Evolutionary conservation across 805 yeast species (phyloP), one percentile per base, ranked within the genome.

Genomic region (Wickerhamomyces chaumierensis): DNA sequence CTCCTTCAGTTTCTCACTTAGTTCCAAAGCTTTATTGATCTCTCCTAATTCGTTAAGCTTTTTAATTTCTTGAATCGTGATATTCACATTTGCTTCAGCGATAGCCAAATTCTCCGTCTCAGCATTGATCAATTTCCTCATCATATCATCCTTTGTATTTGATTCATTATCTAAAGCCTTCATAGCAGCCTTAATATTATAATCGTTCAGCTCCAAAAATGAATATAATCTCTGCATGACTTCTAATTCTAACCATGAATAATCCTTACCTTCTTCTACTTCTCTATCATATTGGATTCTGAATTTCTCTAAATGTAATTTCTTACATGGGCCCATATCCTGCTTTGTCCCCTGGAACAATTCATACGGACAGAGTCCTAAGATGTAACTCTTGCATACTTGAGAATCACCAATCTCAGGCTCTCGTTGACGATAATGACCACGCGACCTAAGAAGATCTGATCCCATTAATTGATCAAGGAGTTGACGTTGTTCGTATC

Each of bases 351-450:
- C 84, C 12, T 69, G 68, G 52, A 88, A 83, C 35, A 87, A 56
- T 45, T 87, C 96, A 55, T 82, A 79, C 0, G 95, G 90, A 49
- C 97, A 88, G 8, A 73, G 71, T 0, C 92, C 95, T 14, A 85
- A 84, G n/a, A 88, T 57, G 54, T 78, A 88, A 16, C 82, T 66
- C 54, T 81, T 82, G 59, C 97, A 88, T 6, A 86, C 77, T 34
- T 74, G 64, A 13, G 75, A 68, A 38, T 76, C 79, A 28, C 61
- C 58, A 37, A 79, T 56, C 38, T 68, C 56, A 44, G 62, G 35
- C 60, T 63, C 61, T 58, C 65, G 47, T 53, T 75, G 40, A 56
- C 65, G 52, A 48, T 61, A 43, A 59, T 60, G 44, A 57, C 15
- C 15, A n/a, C 33, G 18, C 8, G 33, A 31, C 13, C 33, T 40